Percentiles rank a stretch among this genome's conserved stretches.
Evolutionary conservation across 495 filamentous ascomycete species (phyloP).

Genomic region (Parachaetomium inaequale): DNA sequence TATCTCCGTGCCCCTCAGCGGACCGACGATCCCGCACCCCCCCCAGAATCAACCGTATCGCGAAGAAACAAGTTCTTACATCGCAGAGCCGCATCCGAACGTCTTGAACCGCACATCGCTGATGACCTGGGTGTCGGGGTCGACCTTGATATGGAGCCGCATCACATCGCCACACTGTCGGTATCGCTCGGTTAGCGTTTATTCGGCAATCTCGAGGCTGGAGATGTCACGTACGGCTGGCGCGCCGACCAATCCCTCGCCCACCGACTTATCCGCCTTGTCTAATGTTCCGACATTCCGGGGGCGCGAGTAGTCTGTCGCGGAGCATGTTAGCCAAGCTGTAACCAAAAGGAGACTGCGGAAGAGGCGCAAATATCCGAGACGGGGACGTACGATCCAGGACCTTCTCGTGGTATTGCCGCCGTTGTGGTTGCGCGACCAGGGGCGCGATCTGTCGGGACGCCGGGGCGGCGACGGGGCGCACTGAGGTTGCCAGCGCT

Average conservation of each 20-base stretch:
- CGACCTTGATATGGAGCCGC: slow-evolving; percentile 97
- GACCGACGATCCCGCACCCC: no score
- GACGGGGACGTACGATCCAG: slow-evolving; percentile 55
- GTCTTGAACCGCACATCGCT: slow-evolving; percentile 87
- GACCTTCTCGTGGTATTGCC: slow-evolving; percentile 60
- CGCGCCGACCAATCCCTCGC: slow-evolving; percentile 95
- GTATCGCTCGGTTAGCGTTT: background rate
- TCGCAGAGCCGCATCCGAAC: slow-evolving; percentile 95
- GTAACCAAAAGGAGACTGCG: background rate
- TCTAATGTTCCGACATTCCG: slow-evolving; percentile 92
- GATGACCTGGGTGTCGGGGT: slow-evolving; percentile 84
- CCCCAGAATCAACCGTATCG: background rate
- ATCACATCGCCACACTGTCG: slow-evolving; percentile 82
- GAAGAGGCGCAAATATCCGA: background rate
- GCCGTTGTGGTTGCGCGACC: slow-evolving; percentile 38
- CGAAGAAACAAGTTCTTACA: slow-evolving; percentile 37
- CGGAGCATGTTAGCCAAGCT: background rate
- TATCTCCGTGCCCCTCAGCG: no score
- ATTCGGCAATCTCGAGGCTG: slow-evolving; percentile 2
- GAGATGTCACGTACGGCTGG: slow-evolving; percentile 53
- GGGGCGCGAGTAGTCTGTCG: slow-evolving; percentile 77
- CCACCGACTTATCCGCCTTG: slow-evolving; percentile 83
- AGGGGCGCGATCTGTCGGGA: slow-evolving; percentile 39
- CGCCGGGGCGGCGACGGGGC: slow-evolving; percentile 27
- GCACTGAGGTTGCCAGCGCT: slow-evolving; percentile 25